These are phyloP conservation scores for Ocimum tenuiflorum DNA, from an alignment of 257 asterid species.

Conservation along the genomic window DNA sequence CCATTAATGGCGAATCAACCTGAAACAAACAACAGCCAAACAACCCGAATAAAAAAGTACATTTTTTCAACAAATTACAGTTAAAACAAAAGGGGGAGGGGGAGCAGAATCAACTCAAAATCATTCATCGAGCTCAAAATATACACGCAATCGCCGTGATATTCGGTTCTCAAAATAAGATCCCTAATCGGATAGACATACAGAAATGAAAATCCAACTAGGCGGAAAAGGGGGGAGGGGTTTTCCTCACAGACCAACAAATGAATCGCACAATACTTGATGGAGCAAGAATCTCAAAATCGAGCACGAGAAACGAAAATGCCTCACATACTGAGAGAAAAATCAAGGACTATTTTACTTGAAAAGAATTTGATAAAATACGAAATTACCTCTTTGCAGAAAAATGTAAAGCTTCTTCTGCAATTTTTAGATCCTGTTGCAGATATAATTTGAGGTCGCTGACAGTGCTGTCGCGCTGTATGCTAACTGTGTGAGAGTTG, in stretches of 20 bases:
- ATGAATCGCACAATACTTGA: neutral
- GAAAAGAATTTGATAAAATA: too few relatives aligned
- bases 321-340: neutral
- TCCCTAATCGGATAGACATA: neutral
- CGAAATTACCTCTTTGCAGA: too few relatives aligned
- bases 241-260: neutral
- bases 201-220: neutral
- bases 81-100: neutral
- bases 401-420: too few relatives aligned
- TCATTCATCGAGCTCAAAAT: neutral
- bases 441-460: too few relatives aligned
- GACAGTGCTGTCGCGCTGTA: too few relatives aligned
- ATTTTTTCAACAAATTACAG: neutral
- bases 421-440: too few relatives aligned
- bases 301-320: neutral
- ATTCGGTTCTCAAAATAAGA: neutral
- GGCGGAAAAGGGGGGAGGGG: neutral
- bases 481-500: too few relatives aligned
- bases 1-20: constrained; percentile 28
- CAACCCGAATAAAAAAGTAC: neutral
- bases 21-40: constrained; percentile 3
- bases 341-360: neutral
- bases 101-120: neutral
- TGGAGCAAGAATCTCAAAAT: neutral
- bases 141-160: neutral